Percentiles rank a stretch among this genome's conserved stretches.
Evolutionary conservation across 169 alveolate genomes (phyloP).

Genomic region (Plasmodium ovale): DNA sequence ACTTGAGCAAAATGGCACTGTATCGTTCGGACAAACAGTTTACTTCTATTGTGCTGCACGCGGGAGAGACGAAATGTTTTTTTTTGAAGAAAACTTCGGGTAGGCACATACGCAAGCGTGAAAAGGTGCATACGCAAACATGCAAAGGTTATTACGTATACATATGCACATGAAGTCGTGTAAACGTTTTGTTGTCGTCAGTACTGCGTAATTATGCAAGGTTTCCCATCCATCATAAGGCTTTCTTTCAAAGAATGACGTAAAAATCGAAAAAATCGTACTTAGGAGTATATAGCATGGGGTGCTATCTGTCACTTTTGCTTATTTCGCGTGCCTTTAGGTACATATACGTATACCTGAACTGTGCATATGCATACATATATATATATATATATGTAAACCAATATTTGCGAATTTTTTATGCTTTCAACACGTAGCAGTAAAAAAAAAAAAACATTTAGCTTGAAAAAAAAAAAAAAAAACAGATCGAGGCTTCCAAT

Average conservation of each 20-base stretch:
- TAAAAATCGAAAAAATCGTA: background rate
- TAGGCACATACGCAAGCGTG: background rate
- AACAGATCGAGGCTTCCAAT: too few relatives aligned
- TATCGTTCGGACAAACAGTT: constrained; percentile 50
- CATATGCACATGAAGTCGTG: background rate
- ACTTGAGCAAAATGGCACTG: constrained; percentile 52
- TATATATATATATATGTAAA: background rate
- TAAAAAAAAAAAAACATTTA: too few relatives aligned
- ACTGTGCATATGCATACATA: background rate
- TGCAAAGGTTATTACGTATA: background rate
- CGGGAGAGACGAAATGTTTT: background rate
- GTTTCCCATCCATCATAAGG: constrained; percentile 16
- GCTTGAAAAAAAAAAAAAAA: too few relatives aligned
- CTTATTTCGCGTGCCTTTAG: too few relatives aligned
- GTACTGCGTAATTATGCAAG: constrained; percentile 42
- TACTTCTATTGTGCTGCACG: constrained; percentile 59
- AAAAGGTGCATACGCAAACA: too few relatives aligned
- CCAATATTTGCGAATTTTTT: background rate
- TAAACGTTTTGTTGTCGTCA: too few relatives aligned
- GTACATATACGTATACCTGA: background rate
- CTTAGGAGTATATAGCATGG: background rate
- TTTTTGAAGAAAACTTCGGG: background rate
- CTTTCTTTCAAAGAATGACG: background rate
- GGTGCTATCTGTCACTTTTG: too few relatives aligned
- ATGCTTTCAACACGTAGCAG: too few relatives aligned